Base-by-base conservation (phyloP, 2,329 filamentous ascomycete species). In the Neodidymelliopsis sp. region DNA sequence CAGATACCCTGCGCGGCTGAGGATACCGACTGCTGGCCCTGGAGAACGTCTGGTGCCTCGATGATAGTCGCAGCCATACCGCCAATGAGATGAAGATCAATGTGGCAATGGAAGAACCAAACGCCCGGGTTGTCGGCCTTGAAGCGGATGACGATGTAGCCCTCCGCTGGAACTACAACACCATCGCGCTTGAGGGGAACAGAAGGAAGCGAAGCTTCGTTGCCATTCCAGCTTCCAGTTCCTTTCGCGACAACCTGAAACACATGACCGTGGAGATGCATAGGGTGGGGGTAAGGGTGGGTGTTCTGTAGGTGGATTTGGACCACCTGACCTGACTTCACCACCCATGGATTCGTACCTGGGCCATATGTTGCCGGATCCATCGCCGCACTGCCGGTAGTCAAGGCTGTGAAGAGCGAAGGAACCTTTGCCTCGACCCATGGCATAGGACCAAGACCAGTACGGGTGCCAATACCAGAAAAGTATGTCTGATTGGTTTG, bases 341-440 rank as follows among this genome's bases (percentile, higher is more conserved):
- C 47, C 2, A 50, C 35, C 47, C 47, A 50, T n/a, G 47, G 47
- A 4, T 50, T 44, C n/a, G 39, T 27, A 6, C 40, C 47, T n/a
- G 47, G 47, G 30, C 47, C 47, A 12, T 50, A 50, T 4, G 70
- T 71, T 0, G 69, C 66, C 33, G 77, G 77, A 3, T 75, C 74
- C 2, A 77, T 78, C 2, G 47, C 47, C 35, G 47, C 40, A 11
- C 74, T 65, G 11, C 76, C 74, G 29, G 82, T 81, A 6, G 83
- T 83, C 11, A 94, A 75, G 1, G 81, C 90, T 0, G 87, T 90
- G 76, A 90, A 94, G 0, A 96, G 79, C 0, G 87, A 84, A 0
- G 91, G 91, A 0, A 94, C 89, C 65, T 89, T 88, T 25, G 88
- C 89, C 0, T 75, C 51, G 0, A 81, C 80, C 71, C 91, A 96